Percentiles rank a stretch among this genome's conserved stretches.
Conservation (phyloP, 2,329 filamentous ascomycete genomes). For the Phialophora chinensis region DNA sequence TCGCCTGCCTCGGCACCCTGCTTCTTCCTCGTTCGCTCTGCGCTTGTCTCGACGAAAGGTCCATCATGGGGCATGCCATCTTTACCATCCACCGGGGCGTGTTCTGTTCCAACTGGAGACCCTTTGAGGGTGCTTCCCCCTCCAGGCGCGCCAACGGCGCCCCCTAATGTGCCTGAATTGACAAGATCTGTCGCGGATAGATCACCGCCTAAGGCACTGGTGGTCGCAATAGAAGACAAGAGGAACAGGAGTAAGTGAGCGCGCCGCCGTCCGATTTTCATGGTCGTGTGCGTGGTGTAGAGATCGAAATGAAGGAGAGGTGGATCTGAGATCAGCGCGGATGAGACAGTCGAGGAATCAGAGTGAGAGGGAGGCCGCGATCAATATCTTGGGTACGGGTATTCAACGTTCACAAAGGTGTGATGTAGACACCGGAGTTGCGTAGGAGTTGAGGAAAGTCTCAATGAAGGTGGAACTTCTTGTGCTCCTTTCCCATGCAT, state of each 20-base stretch:
- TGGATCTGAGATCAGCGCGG: conserved; percentile 6
- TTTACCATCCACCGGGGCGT: conserved; percentile 87
- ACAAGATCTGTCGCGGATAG: conserved; percentile 27
- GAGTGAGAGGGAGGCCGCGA: neutral
- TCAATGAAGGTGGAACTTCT: neutral
- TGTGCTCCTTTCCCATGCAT: conserved; percentile 17
- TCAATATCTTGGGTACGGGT: neutral
- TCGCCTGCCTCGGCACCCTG: conserved; percentile 37
- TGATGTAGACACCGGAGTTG: neutral
- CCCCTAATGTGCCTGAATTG: conserved; percentile 22
- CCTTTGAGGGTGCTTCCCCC: conserved; percentile 28
- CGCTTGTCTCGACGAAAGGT: conserved; percentile 65
- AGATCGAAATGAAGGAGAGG: conserved; percentile 3
- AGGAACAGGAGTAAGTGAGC: conserved; percentile 46
- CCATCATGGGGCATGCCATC: conserved; percentile 94
- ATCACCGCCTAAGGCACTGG: conserved; percentile 35
- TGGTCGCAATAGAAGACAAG: conserved; percentile 42
- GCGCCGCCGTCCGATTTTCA: conserved; percentile 45
- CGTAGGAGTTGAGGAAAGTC: neutral
- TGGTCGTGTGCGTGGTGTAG: conserved; percentile 34
- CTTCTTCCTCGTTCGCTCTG: conserved; percentile 55
- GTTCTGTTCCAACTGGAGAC: conserved; percentile 65
- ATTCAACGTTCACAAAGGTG: neutral
- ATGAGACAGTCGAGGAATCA: conserved; percentile 11
- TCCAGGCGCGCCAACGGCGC: conserved; percentile 25